phyloP scores from a whole-genome alignment of 495 filamentous ascomycete species.

The Oidiodendron maius region DNA sequence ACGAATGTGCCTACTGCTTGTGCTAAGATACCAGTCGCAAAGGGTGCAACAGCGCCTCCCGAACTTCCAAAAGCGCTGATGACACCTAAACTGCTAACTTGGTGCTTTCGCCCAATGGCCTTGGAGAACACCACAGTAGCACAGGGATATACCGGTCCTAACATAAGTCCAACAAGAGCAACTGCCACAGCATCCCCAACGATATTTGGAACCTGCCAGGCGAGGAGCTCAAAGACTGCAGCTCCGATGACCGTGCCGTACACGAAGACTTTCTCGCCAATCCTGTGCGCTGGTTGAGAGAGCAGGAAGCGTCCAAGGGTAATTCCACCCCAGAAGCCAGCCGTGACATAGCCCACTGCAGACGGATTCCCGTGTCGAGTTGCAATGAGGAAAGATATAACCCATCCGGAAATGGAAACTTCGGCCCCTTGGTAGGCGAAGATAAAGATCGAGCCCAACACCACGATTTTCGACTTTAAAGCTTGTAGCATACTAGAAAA shows the following conservation, averaged over 20 bases:
- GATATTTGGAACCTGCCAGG: conserved; percentile 69
- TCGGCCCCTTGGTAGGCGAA: conserved; percentile 80
- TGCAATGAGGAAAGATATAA: conserved; percentile 71
- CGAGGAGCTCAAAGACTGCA: conserved; percentile 60
- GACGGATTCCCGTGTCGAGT: conserved; percentile 60
- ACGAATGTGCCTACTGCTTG: conserved; percentile 66
- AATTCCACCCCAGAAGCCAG: conserved; percentile 81
- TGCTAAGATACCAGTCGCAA: conserved; percentile 66
- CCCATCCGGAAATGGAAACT: conserved; percentile 75
- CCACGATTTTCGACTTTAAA: conserved; percentile 52
- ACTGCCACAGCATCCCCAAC: conserved; percentile 67
- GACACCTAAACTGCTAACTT: conserved; percentile 61
- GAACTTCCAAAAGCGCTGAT: conserved; percentile 68
- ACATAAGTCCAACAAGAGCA: conserved; percentile 64
- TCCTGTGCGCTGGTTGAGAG: conserved; percentile 50
- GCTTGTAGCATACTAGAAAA: conserved; percentile 28
- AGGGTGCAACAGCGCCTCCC: conserved; percentile 69
- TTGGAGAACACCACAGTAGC: conserved; percentile 60
- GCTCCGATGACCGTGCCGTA: conserved; percentile 52
- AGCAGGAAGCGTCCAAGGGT: conserved; percentile 67
- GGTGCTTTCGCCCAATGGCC: conserved; percentile 54
- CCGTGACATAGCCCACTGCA: conserved; percentile 71
- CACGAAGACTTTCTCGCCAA: conserved; percentile 67
- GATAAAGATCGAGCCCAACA: conserved; percentile 70
- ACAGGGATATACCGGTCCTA: conserved; percentile 74